Evolutionary conservation across 2,329 filamentous ascomycete species (phyloP).

Genomic region (Calonectria pseudoreteaudii): DNA sequence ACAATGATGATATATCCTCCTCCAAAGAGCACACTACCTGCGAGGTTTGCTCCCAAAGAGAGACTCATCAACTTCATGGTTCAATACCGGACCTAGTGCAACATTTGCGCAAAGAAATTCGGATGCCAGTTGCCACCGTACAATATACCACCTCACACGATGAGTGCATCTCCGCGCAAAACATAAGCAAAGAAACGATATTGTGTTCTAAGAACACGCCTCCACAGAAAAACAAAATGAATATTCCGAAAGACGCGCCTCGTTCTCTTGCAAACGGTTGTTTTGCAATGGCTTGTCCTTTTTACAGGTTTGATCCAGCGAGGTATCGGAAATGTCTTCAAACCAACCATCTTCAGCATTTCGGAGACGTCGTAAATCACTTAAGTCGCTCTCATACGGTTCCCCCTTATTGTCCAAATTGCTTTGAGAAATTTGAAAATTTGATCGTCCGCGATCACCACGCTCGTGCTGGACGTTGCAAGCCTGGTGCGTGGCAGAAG

Average conservation of each 20-base stretch:
- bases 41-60: no score
- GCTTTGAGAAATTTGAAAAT: background rate
- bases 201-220: background rate
- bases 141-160: no score
- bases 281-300: background rate
- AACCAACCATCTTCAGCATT: background rate
- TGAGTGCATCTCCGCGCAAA: no score
- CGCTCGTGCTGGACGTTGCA: background rate
- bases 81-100: no score
- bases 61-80: no score
- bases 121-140: no score
- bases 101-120: no score
- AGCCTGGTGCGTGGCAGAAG: background rate
- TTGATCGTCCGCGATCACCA: background rate
- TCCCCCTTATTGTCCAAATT: background rate
- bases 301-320: background rate
- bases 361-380: background rate
- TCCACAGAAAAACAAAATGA: no score
- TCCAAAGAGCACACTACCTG: no score
- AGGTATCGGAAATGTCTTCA: background rate
- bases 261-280: background rate
- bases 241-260: no score
- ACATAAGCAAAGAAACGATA: no score
- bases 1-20: no score
- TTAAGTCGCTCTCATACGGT: background rate